Evolutionary conservation across 345 rosid genomes (phyloP).

Genomic region (Lepidium didymum): DNA sequence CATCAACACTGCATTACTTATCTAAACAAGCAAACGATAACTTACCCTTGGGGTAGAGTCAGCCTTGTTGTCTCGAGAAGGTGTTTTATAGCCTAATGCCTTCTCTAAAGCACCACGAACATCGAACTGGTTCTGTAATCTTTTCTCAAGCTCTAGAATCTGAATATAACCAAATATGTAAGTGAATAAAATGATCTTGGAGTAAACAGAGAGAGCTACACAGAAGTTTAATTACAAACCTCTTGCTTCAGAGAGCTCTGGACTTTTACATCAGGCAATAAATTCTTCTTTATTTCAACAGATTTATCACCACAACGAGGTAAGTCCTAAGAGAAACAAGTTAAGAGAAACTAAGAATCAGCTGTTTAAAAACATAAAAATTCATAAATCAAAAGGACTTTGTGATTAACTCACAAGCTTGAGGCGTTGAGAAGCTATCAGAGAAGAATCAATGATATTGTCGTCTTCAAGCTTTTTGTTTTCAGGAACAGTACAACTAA

Average conservation of each 20-base stretch:
- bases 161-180: conserved; percentile 25
- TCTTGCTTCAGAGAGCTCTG: conserved; percentile 71
- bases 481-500: conserved; percentile 58
- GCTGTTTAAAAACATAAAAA: not conserved
- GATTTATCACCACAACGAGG: conserved; percentile 35
- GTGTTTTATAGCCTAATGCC: conserved; percentile 67
- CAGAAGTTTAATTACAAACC: conserved; percentile 35
- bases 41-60: conserved; percentile 20
- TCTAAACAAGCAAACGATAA: not conserved
- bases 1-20: not conserved
- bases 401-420: conserved; percentile 50
- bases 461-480: conserved; percentile 52
- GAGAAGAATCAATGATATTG: conserved; percentile 31
- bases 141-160: conserved; percentile 87
- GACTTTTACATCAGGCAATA: conserved; percentile 36
- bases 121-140: conserved; percentile 74
- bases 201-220: not conserved
- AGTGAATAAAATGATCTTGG: not conserved
- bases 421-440: conserved; percentile 36
- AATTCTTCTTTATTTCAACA: conserved; percentile 41
- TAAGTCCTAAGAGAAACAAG: conserved; percentile 40
- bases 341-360: not conserved
- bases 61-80: conserved; percentile 38
- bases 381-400: not conserved
- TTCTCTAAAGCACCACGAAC: conserved; percentile 75